Base-by-base conservation (phyloP, 2,329 filamentous ascomycete genomes). In the Ceratocystis eucalypticola region DNA sequence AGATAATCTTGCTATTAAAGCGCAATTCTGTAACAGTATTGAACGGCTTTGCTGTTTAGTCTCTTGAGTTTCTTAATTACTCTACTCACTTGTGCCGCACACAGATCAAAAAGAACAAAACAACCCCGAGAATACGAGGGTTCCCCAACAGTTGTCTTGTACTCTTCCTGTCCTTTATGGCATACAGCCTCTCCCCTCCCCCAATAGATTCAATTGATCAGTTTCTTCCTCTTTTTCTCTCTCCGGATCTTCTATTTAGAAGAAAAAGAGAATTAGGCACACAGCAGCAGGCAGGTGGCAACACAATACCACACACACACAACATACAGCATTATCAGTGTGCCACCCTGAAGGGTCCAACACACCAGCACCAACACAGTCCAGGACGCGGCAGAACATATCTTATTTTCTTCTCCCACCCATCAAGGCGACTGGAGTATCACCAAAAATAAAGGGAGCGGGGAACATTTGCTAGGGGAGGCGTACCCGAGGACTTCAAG, bases 81-180 rank as follows among this genome's bases (percentile, higher is more conserved):
- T 8, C 20, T 33, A 53, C n/a, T 41, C 28, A 12, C 25, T 37
- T 10, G n/a, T 25, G 15, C 33, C 50, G 10, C 20, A 15, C 17
- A 2, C n/a, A 30, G 7, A 6, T 59, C 28, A 25, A 59, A 7
- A 33, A 25, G 17, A 30, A 37, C 28, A 22, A 59, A 30, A 59
- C 53, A 59, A 30, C 5, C 53, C 25, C 28, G 28, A 30, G 53
- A 59, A 59, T 59, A 59, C 53, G 53, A 59, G 28, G 53, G 53
- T 59, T 59, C 53, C 53, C 12, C 53, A 59, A n/a, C 53, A 59
- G 25, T 37, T 59, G 53, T 59, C 53, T 59, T 59, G 53, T 33
- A 30, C 25, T 30, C 53, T 30, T 17, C 8, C 50, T n/a, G 7
- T 30, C 53, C 37, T 30, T 59, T 37, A 37, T 37, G 33, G 33